These are phyloP conservation scores for Alternaria arbusti DNA, from an alignment of 2,329 filamentous ascomycete genomes.

Conservation along the genomic window DNA sequence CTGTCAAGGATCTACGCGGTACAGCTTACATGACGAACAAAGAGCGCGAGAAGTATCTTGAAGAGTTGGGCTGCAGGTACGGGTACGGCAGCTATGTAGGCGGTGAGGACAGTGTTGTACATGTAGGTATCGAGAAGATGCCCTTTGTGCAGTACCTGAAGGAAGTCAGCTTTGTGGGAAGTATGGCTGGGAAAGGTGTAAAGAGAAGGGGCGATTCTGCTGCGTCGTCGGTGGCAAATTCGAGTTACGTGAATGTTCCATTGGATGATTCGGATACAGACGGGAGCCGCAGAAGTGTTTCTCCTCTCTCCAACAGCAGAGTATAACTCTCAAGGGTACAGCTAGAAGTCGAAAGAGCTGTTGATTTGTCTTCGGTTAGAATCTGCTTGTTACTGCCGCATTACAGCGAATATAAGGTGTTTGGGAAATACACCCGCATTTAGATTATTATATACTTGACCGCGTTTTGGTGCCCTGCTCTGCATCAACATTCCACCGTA, in stretches of 20 bases:
- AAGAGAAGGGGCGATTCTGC: background rate
- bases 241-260: background rate
- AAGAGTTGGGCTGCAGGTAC: background rate
- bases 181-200: background rate
- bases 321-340: background rate
- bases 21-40: background rate
- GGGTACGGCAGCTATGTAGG: background rate
- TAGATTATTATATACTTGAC: no score
- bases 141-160: background rate
- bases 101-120: background rate
- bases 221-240: background rate
- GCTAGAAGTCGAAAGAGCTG: background rate
- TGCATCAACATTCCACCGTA: no score
- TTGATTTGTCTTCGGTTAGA: background rate
- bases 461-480: no score
- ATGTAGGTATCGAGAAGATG: background rate
- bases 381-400: no score
- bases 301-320: background rate
- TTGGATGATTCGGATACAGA: background rate
- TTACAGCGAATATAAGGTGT: no score
- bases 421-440: no score
- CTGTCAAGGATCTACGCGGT: background rate
- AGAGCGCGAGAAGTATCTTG: background rate
- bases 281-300: background rate
- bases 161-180: background rate